These are phyloP conservation scores for Ilyonectria destructans DNA, from an alignment of 2,329 filamentous ascomycete species.

Conservation along the genomic window DNA sequence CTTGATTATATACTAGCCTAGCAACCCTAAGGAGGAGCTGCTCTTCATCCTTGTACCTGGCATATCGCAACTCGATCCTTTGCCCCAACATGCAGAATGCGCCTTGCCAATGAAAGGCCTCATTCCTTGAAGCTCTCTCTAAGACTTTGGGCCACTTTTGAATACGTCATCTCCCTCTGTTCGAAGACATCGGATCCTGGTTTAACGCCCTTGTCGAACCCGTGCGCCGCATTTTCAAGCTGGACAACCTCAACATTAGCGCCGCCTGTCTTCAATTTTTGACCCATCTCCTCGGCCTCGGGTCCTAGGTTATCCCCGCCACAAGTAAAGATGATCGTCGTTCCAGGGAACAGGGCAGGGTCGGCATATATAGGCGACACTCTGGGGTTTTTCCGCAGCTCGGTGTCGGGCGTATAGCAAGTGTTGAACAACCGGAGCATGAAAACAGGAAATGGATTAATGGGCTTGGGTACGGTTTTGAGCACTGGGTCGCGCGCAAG, in stretches of 20 bases:
- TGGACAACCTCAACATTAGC: background rate
- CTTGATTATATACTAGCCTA: no score
- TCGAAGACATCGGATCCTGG: background rate
- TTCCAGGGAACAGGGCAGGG: conserved; percentile 4
- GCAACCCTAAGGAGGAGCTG: no score
- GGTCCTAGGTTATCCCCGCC: conserved; percentile 23
- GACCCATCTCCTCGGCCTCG: conserved; percentile 15
- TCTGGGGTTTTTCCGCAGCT: conserved; percentile 9
- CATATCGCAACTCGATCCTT: no score
- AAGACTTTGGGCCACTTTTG: background rate
- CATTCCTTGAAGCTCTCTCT: background rate
- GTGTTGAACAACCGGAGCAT: conserved; percentile 15
- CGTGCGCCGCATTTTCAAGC: background rate
- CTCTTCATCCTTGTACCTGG: no score
- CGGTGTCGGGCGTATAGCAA: conserved; percentile 1
- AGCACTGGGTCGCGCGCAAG: background rate
- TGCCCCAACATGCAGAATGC: background rate
- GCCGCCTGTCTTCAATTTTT: conserved; percentile 5
- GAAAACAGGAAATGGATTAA: conserved; percentile 2
- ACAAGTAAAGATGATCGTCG: conserved; percentile 20
- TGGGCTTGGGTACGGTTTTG: conserved; percentile 18
- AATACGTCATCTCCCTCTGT: background rate
- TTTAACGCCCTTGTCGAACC: background rate
- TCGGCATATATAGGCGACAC: conserved; percentile 21
- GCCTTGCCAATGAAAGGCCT: background rate